Conservation (phyloP, 148 eudicot genomes). For the Hydrangea macrophylla region DNA sequence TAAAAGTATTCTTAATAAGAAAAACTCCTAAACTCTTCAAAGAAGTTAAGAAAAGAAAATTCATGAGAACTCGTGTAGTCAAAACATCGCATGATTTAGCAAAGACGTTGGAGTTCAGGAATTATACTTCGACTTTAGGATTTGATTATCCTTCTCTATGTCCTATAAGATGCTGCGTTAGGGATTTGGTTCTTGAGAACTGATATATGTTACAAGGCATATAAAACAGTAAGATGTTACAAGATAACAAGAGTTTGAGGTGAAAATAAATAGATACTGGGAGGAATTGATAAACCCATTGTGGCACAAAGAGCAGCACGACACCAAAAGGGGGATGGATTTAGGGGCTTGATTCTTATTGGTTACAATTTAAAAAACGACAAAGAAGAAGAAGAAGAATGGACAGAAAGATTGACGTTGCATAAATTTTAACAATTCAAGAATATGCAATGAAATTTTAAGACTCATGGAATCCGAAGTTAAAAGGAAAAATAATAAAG, state of each 20-base stretch:
- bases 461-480: background rate
- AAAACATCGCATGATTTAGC: background rate
- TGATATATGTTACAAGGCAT: too few species aligned
- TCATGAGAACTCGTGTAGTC: background rate
- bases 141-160: background rate
- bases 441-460: too few species aligned
- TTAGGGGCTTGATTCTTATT: too few species aligned
- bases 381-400: too few species aligned
- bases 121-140: background rate
- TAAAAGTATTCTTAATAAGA: background rate
- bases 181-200: too few species aligned
- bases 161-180: too few species aligned
- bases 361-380: too few species aligned
- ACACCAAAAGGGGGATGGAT: background rate
- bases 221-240: too few species aligned
- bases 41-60: background rate
- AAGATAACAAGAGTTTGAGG: too few species aligned
- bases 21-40: background rate
- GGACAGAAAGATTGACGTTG: too few species aligned
- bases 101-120: background rate
- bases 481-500: background rate
- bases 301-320: background rate
- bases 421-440: too few species aligned
- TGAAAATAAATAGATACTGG: too few species aligned
- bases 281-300: background rate